Percentiles rank a stretch among this genome's conserved stretches.
Conservation (phyloP, 169 alveolate species). For the Cystoisospora suis region DNA sequence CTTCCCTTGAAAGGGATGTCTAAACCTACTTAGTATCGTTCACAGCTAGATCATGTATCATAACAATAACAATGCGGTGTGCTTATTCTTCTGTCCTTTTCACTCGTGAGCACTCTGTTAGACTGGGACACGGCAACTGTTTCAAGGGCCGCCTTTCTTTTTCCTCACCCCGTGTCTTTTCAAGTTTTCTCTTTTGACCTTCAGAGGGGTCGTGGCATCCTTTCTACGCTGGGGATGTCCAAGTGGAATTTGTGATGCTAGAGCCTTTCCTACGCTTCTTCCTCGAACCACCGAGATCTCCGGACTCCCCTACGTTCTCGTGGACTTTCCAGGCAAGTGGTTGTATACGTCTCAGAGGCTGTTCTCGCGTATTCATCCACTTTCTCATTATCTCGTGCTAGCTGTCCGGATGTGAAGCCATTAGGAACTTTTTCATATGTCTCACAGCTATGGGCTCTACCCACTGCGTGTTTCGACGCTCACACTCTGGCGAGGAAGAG, state of each 20-base stretch:
- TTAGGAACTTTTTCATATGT: too few species aligned
- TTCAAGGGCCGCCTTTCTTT: background rate
- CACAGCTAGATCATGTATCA: too few species aligned
- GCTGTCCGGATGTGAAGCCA: too few species aligned
- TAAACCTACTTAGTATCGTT: too few species aligned
- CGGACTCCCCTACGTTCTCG: conserved; percentile 50
- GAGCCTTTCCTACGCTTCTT: conserved; percentile 51
- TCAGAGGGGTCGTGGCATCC: conserved; percentile 56
- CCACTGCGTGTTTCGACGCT: too few species aligned
- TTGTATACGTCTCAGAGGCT: too few species aligned
- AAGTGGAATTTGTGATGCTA: conserved; percentile 46
- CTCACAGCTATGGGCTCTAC: too few species aligned
- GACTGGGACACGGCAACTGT: background rate
- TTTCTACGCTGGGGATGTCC: conserved; percentile 52
- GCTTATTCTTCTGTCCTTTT: background rate
- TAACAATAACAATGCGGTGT: too few species aligned
- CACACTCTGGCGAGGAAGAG: too few species aligned
- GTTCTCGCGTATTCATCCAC: too few species aligned
- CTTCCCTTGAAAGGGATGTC: too few species aligned
- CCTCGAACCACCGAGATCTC: conserved; percentile 28
- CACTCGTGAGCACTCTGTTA: background rate
- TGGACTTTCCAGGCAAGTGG: conserved; percentile 13
- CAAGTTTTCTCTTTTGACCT: background rate
- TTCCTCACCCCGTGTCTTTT: background rate
- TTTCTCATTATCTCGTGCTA: too few species aligned